A percentile compares a stretch with the other conserved stretches of the same genome.
These are phyloP conservation scores for Globisporangium alternatum DNA, from an alignment of 352 stramenopile genomes.

Conservation along the genomic window DNA sequence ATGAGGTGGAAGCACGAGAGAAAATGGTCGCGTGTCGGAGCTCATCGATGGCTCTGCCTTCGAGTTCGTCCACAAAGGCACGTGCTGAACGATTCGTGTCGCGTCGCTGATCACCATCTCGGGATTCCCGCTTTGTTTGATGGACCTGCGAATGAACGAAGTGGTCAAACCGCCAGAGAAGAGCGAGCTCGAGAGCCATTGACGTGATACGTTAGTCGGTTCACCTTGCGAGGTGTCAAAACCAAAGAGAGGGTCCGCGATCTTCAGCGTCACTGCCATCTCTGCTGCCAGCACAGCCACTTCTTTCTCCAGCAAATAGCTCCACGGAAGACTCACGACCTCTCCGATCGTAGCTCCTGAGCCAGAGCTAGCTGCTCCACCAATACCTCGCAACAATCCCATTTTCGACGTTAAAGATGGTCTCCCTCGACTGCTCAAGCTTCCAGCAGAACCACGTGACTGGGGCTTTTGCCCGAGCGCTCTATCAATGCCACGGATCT, in stretches of 20 bases:
- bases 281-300: constrained; percentile 47
- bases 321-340: constrained; percentile 46
- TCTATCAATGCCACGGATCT: constrained; percentile 20
- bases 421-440: not conserved
- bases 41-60: not conserved
- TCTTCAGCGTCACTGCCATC: constrained; percentile 51
- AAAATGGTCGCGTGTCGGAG: constrained; percentile 22
- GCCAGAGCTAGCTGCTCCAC: not conserved
- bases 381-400: not conserved
- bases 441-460: not conserved
- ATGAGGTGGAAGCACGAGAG: constrained; percentile 34
- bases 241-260: constrained; percentile 35
- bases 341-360: constrained; percentile 19
- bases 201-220: not conserved
- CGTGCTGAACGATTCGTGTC: constrained; percentile 27
- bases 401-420: not conserved
- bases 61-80: constrained; percentile 21
- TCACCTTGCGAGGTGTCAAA: not conserved
- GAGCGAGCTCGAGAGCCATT: constrained; percentile 29
- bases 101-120: not conserved
- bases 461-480: constrained; percentile 24
- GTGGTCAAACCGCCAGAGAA: constrained; percentile 29
- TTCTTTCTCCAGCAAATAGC: constrained; percentile 61
- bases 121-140: not conserved
- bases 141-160: constrained; percentile 12